Evolutionary conservation across 305 asterid genomes (phyloP).

Genomic region (Andrographis paniculata): DNA sequence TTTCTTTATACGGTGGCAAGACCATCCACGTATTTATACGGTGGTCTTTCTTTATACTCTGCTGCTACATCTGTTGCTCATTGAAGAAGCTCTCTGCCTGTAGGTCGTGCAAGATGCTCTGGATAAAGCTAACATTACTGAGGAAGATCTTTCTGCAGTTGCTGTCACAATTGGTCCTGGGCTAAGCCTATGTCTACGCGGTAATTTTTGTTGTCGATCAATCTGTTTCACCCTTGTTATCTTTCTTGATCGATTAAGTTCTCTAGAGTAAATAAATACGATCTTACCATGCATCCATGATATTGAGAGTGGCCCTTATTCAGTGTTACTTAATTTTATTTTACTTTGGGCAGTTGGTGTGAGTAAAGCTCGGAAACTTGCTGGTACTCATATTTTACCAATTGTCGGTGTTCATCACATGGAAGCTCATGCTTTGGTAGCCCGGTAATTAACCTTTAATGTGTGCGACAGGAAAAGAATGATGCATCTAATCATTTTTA

Average conservation of each 20-base stretch:
- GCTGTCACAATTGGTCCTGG: slow-evolving; percentile 99
- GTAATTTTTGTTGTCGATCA: slow-evolving; percentile 29
- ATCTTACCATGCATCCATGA: too few species aligned
- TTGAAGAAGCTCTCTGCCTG: slow-evolving; percentile 14
- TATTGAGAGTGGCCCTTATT: neutral
- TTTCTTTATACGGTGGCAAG: neutral
- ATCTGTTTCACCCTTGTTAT: slow-evolving; percentile 3
- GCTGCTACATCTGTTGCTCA: slow-evolving; percentile 1
- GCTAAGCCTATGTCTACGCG: slow-evolving; percentile 93
- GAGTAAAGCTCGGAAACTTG: slow-evolving; percentile 88
- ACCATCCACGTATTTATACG: neutral
- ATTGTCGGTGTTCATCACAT: slow-evolving; percentile 94
- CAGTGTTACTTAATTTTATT: slow-evolving; percentile 7
- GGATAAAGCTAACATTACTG: slow-evolving; percentile 68
- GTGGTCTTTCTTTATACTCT: neutral
- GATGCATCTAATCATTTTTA: too few species aligned
- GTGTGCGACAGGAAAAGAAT: too few species aligned
- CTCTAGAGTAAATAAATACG: neutral
- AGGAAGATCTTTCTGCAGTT: slow-evolving; percentile 90
- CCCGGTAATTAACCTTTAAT: slow-evolving; percentile 42
- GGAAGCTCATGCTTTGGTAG: slow-evolving; percentile 97
- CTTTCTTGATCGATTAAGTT: slow-evolving; percentile 14
- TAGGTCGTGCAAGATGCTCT: slow-evolving; percentile 99
- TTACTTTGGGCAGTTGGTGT: slow-evolving; percentile 71
- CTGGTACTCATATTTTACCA: slow-evolving; percentile 63